Base-by-base conservation (phyloP, 1,284 basidiomycete species). In the Serendipita sp. region DNA sequence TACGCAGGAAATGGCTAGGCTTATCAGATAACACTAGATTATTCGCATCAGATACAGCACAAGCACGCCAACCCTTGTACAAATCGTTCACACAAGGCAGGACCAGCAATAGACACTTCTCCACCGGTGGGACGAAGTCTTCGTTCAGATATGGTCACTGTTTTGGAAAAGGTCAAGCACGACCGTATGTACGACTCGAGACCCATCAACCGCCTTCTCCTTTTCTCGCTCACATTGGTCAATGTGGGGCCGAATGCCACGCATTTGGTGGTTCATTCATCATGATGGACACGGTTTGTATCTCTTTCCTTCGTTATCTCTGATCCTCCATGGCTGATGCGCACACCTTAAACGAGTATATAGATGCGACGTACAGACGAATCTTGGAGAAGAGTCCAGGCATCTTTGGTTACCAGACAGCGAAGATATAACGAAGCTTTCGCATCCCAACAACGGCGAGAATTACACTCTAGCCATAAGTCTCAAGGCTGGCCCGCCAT, bases 371-470 rank as follows among this genome's bases (percentile, higher is more conserved):
- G 8, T 29, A 22, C 32, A 32, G 30, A 32, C 53, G 53, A 58
- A 10, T 22, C 17, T 32, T 58, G 53, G 53, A 58, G 53, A 8
- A 17, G 53, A 49, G 45, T 49, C 5, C 45, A 49, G n/a, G 45
- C 45, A 22, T 22, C n/a, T n/a, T 32, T 58, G 30, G 22, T 10
- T 17, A 8, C 22, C 26, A 26, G 22, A 29, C 32, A 26, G 22
- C 8, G 4, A 10, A n/a, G 53, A 58, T 22, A 26, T 22, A 22
- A 30, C 10, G 15, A 26, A 58, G n/a, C 32, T 10, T 4, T 58
- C 30, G 34, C 22, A 4, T 58, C 60, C 92, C 38, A 97, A 90
- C 77, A 91, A 83, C 71, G 94, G 44, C 62, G 69, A 60, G 61
- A 61, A 45, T 79, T 81, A 65, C 80, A 82, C 64, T 67, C 78